Conservation (phyloP, 345 rosid species). For the Citrus sinensis region DNA sequence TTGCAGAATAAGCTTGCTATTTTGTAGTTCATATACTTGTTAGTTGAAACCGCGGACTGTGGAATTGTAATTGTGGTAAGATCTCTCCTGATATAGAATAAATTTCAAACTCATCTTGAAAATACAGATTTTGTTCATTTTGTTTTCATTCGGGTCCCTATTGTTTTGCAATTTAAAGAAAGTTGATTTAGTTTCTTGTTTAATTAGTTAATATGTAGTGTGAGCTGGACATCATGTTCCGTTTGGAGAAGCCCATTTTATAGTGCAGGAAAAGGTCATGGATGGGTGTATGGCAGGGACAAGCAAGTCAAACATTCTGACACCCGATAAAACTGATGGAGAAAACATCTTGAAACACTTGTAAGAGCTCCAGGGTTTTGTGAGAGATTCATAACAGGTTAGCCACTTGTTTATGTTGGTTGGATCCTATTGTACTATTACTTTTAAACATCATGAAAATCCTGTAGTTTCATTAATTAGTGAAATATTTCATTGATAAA, state of each 20-base stretch:
- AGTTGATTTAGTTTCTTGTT: background rate
- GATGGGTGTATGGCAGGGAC: conserved; percentile 91
- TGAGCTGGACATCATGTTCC: conserved; percentile 97
- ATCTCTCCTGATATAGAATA: background rate
- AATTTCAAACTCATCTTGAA: background rate
- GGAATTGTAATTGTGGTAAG: conserved; percentile 96
- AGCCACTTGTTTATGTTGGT: background rate
- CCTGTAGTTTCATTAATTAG: no score
- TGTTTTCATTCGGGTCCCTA: no score
- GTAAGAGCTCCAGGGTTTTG: background rate
- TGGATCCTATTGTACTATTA: background rate
- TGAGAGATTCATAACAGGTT: conserved; percentile 2
- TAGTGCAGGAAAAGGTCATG: conserved; percentile 86
- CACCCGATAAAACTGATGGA: conserved; percentile 85
- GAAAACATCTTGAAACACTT: conserved; percentile 45
- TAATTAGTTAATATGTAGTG: conserved; percentile 35
- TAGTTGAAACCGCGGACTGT: conserved; percentile 90
- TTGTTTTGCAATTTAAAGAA: background rate
- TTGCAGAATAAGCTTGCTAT: conserved; percentile 82
- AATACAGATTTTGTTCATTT: background rate
- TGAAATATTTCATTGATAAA: no score
- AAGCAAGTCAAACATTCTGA: conserved; percentile 69
- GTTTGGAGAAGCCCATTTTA: conserved; percentile 22
- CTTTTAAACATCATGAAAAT: no score
- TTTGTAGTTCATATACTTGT: conserved; percentile 87